phyloP scores from a whole-genome alignment of 345 rosid species.

The Syzygium aromaticum region DNA sequence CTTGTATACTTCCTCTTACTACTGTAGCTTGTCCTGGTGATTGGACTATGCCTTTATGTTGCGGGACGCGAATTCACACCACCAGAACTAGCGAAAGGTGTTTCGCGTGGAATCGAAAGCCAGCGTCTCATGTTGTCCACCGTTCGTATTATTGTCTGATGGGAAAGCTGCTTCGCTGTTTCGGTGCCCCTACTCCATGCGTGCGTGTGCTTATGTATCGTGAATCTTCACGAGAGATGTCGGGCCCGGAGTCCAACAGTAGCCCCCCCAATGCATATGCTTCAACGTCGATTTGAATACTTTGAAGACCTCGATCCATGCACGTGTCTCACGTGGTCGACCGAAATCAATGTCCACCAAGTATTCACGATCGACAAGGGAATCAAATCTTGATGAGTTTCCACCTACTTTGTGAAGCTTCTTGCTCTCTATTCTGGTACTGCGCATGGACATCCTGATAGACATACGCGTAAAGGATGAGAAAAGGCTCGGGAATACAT shows the following conservation, averaged over 20 bases:
- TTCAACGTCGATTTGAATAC: background rate
- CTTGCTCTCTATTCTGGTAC: too few relatives aligned
- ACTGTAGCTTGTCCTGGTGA: background rate
- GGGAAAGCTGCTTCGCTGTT: background rate
- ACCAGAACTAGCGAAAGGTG: background rate
- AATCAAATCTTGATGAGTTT: background rate
- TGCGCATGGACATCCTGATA: too few relatives aligned
- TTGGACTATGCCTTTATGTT: background rate
- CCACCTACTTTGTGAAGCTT: too few relatives aligned
- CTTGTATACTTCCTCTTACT: background rate
- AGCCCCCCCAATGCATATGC: background rate
- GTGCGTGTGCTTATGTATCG: background rate
- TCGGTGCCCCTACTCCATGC: background rate
- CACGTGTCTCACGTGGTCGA: background rate
- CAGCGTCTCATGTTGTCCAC: background rate
- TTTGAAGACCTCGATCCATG: background rate
- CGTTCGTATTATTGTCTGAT: background rate
- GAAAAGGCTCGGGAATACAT: too few relatives aligned
- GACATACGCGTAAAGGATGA: too few relatives aligned
- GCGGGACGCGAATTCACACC: background rate
- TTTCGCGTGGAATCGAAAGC: background rate
- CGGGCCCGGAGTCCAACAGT: background rate
- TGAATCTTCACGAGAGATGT: background rate
- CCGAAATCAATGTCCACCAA: background rate
- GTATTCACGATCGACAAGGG: background rate